Conservation (phyloP, 2,329 filamentous ascomycete genomes). For the Paecilomyces formosus region DNA sequence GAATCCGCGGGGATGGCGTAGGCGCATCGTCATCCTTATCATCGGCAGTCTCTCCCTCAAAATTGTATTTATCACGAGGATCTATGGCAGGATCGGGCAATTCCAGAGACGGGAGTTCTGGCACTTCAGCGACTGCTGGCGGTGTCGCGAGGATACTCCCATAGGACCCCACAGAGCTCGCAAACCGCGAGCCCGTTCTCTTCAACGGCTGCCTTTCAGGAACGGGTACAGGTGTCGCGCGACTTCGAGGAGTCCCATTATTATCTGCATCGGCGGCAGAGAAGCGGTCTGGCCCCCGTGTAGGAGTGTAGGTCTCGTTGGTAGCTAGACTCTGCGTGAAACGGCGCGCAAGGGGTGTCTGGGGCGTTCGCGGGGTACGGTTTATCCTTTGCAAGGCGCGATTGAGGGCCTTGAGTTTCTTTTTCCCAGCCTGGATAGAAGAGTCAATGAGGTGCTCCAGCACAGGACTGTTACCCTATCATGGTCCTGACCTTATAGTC, state of each 20-base stretch:
- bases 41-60: neutral
- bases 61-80: conserved; percentile 23
- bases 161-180: conserved; percentile 44
- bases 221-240: conserved; percentile 29
- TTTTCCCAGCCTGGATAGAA: conserved; percentile 61
- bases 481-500: conserved; percentile 67
- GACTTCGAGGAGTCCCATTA: conserved; percentile 17
- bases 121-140: conserved; percentile 23
- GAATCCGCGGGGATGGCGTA: neutral
- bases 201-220: conserved; percentile 30
- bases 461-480: conserved; percentile 1
- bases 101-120: conserved; percentile 45
- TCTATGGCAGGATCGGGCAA: conserved; percentile 57
- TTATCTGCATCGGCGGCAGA: conserved; percentile 15
- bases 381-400: conserved; percentile 59
- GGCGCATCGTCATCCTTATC: neutral
- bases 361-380: conserved; percentile 39
- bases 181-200: conserved; percentile 26
- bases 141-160: conserved; percentile 57
- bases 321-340: conserved; percentile 10
- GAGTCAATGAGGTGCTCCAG: conserved; percentile 8
- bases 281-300: conserved; percentile 9
- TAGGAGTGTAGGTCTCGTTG: conserved; percentile 6
- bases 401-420: conserved; percentile 76
- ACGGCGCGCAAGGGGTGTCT: conserved; percentile 41